Evolutionary conservation across 2,329 filamentous ascomycete genomes (phyloP).

Genomic region (Proliferodiscus dingleyae): DNA sequence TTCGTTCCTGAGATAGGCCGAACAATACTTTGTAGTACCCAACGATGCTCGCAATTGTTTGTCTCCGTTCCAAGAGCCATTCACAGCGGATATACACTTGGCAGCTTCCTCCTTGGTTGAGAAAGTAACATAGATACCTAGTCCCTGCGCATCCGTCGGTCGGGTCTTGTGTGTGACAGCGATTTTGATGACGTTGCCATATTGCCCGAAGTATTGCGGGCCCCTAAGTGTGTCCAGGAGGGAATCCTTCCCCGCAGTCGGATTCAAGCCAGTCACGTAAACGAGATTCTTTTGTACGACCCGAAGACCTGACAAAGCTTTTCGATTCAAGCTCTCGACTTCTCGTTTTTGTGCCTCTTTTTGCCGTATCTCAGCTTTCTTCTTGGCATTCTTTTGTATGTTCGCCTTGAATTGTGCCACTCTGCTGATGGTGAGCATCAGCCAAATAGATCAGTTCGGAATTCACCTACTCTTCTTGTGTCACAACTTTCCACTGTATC

Average conservation of each 20-base stretch:
- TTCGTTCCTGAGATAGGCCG: conserved; percentile 90
- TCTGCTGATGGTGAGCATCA: conserved; percentile 38
- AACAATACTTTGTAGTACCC: conserved; percentile 98
- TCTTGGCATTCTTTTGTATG: conserved; percentile 87
- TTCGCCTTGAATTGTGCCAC: conserved; percentile 71
- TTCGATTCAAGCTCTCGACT: conserved; percentile 90
- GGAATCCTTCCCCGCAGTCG: conserved; percentile 87
- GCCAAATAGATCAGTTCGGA: not conserved
- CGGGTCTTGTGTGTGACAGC: conserved; percentile 82
- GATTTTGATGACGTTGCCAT: conserved; percentile 97
- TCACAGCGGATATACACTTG: conserved; percentile 84
- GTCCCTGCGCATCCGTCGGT: conserved; percentile 57
- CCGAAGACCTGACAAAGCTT: conserved; percentile 89
- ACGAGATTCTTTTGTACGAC: conserved; percentile 99
- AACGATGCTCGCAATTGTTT: conserved; percentile 71
- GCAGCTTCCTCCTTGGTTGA: conserved; percentile 86
- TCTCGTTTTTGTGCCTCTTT: conserved; percentile 96
- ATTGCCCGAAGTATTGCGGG: conserved; percentile 93
- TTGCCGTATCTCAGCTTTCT: conserved; percentile 77
- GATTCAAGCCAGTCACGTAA: conserved; percentile 92
- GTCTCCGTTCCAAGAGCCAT: conserved; percentile 88
- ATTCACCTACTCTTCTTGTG: conserved; percentile 78
- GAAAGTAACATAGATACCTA: conserved; percentile 98
- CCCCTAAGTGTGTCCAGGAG: conserved; percentile 85
- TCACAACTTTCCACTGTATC: conserved; percentile 94